Conservation (phyloP, 1,284 basidiomycete genomes). For the Anthracocystis walkeri region DNA sequence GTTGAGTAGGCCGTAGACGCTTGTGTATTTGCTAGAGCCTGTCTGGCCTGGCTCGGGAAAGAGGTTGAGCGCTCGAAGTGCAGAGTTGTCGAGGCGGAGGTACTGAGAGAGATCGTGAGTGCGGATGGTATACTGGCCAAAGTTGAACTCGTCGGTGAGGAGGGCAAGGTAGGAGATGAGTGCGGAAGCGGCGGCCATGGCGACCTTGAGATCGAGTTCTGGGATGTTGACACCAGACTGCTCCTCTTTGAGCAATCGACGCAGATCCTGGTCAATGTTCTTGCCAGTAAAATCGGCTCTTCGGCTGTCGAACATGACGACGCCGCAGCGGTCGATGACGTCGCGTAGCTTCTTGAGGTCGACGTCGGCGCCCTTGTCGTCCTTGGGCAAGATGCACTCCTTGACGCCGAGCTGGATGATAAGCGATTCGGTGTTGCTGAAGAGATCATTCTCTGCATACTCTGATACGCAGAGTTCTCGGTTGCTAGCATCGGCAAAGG, state of each 20-base stretch:
- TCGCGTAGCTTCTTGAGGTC: slow-evolving; percentile 74
- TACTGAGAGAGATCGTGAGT: slow-evolving; percentile 93
- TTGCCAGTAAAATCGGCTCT: slow-evolving; percentile 82
- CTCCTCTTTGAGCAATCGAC: slow-evolving; percentile 76
- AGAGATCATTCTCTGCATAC: slow-evolving; percentile 93
- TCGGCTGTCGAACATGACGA: slow-evolving; percentile 89
- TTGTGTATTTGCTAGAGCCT: slow-evolving; percentile 70
- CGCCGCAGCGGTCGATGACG: slow-evolving; percentile 84
- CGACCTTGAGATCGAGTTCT: slow-evolving; percentile 81
- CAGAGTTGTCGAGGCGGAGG: slow-evolving; percentile 95
- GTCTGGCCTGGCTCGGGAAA: slow-evolving; percentile 75
- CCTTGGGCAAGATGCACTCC: slow-evolving; percentile 79
- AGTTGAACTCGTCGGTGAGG: slow-evolving; percentile 83
- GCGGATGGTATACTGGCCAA: slow-evolving; percentile 82
- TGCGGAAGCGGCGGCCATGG: slow-evolving; percentile 84
- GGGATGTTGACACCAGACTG: slow-evolving; percentile 69
- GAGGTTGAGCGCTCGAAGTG: slow-evolving; percentile 88
- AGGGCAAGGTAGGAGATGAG: slow-evolving; percentile 86
- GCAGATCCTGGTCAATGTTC: slow-evolving; percentile 86
- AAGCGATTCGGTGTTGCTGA: slow-evolving; percentile 95
- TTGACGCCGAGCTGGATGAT: slow-evolving; percentile 97
- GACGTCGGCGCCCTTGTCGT: slow-evolving; percentile 76
- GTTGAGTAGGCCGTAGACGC: slow-evolving; percentile 88
- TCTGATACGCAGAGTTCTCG: slow-evolving; percentile 78
- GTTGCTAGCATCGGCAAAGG: slow-evolving; percentile 74